These are phyloP conservation scores for Mallotus repandus DNA, from an alignment of 441 rosid genomes.

Conservation along the genomic window DNA sequence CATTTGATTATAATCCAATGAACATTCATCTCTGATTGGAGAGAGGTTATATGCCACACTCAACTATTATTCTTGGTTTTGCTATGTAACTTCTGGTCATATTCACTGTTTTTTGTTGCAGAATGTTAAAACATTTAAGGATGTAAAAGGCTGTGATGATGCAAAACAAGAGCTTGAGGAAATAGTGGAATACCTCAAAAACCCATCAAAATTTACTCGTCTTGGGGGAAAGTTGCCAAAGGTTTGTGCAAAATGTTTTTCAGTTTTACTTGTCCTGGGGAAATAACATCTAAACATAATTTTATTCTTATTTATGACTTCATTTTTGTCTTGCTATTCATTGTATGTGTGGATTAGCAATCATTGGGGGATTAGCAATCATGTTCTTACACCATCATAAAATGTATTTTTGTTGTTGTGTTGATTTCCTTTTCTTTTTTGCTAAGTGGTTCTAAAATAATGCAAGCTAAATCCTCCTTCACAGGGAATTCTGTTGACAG, in stretches of 20 bases:
- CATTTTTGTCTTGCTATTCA: background rate
- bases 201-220: constrained; percentile 94
- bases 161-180: constrained; percentile 99
- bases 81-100: constrained; percentile 5
- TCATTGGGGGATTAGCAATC: background rate
- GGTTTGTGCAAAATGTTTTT: constrained; percentile 46
- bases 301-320: background rate
- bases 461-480: constrained; percentile 16
- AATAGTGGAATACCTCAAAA: constrained; percentile 94
- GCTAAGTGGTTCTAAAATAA: constrained; percentile 1
- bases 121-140: constrained; percentile 98
- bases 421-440: background rate
- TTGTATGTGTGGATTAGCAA: background rate
- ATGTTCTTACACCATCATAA: background rate
- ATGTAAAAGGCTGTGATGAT: constrained; percentile 99
- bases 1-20: background rate
- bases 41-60: background rate
- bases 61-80: constrained; percentile 14
- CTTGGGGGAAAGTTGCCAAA: constrained; percentile 98
- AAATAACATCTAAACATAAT: background rate
- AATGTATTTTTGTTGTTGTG: background rate
- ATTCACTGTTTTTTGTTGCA: constrained; percentile 34
- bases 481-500: constrained; percentile 98
- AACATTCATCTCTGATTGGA: background rate
- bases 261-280: background rate